Conservation (phyloP, 1,284 basidiomycete species). For the Uromyces viciae-fabae region DNA sequence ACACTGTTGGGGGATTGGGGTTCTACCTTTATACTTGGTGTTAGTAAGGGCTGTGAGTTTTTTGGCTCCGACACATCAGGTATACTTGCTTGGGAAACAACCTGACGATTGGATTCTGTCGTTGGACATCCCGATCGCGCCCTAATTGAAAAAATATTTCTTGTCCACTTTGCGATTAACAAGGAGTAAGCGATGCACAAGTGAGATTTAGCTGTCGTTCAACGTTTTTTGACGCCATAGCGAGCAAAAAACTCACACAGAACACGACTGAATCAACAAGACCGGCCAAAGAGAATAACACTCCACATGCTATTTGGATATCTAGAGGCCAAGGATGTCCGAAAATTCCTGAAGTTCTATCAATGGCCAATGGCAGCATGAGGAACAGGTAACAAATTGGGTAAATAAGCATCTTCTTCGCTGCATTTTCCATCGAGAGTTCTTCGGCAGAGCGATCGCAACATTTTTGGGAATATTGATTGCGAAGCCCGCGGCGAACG, state of each 20-base stretch:
- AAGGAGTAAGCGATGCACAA: background rate
- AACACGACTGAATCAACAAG: conserved; percentile 35
- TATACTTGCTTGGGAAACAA: background rate
- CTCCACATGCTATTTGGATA: conserved; percentile 35
- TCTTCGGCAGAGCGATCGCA: conserved; percentile 17
- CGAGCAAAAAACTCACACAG: conserved; percentile 2
- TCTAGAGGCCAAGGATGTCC: conserved; percentile 25
- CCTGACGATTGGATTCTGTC: background rate
- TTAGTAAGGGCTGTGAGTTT: background rate
- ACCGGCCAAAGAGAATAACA: conserved; percentile 29
- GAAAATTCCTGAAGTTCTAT: conserved; percentile 14
- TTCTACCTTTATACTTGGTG: background rate
- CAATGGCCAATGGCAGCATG: conserved; percentile 29
- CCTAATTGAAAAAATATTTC: conserved; percentile 28
- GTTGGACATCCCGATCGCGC: background rate
- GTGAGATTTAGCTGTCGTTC: background rate
- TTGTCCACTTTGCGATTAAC: conserved; percentile 15
- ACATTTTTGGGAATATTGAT: background rate
- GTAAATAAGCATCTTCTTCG: conserved; percentile 39
- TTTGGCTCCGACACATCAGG: background rate
- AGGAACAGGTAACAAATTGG: conserved; percentile 41
- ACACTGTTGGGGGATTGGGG: conserved; percentile 9
- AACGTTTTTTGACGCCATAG: background rate
- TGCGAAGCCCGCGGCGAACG: conserved; percentile 24
- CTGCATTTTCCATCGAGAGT: conserved; percentile 37